Percentiles rank a stretch among this genome's conserved stretches.
Conservation (phyloP, 2,329 filamentous ascomycete species). For the Fulvia fulva region DNA sequence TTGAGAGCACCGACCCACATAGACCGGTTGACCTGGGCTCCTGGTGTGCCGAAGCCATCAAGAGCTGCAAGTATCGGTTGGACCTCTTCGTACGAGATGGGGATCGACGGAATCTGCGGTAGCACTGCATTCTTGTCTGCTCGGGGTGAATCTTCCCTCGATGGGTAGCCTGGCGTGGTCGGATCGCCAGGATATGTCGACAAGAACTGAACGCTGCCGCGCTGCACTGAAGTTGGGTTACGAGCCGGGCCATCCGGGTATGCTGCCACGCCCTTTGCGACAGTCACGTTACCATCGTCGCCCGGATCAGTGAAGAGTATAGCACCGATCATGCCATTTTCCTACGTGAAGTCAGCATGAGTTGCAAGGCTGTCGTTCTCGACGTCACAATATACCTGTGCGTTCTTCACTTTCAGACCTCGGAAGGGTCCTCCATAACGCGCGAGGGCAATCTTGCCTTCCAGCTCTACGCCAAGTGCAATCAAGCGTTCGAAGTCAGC, state of each 20-base stretch:
- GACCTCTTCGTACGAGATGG: constrained; percentile 78
- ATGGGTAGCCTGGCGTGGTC: constrained; percentile 82
- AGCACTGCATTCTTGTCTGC: constrained; percentile 61
- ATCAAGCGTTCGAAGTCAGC: constrained; percentile 43
- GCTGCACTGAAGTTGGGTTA: constrained; percentile 45
- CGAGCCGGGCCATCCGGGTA: constrained; percentile 44
- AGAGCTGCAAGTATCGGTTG: constrained; percentile 75
- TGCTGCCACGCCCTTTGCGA: constrained; percentile 43
- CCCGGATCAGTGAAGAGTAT: background rate
- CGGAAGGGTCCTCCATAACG: constrained; percentile 34
- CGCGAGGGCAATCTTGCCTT: constrained; percentile 48
- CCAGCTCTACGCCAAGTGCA: constrained; percentile 40
- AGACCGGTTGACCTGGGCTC: constrained; percentile 38
- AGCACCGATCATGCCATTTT: background rate
- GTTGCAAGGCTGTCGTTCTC: background rate
- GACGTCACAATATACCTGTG: constrained; percentile 14
- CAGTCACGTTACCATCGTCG: constrained; percentile 36
- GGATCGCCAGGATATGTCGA: constrained; percentile 61
- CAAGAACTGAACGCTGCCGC: constrained; percentile 57
- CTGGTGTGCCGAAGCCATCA: constrained; percentile 72
- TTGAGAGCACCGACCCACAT: constrained; percentile 68
- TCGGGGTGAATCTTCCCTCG: constrained; percentile 72
- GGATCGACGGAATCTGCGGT: constrained; percentile 77
- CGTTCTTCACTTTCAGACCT: constrained; percentile 48
- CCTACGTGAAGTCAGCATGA: background rate